Evolutionary conservation across 129 eudicot species (phyloP), one percentile per base, ranked within the genome.

Genomic region (Pulicaria dysenterica): DNA sequence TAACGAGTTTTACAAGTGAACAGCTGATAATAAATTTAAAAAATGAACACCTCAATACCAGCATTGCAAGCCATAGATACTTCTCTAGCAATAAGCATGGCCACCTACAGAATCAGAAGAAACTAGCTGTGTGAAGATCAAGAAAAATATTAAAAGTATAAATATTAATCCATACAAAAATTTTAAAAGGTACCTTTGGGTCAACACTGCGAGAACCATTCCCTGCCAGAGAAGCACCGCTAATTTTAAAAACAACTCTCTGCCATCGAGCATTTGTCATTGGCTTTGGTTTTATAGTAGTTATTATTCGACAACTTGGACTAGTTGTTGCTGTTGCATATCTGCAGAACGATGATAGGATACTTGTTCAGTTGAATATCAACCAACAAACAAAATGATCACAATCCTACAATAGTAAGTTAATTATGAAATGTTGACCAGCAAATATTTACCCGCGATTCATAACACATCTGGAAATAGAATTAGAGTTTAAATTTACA

Each of bases 221-320:
- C 56, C 96, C 96, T 72, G 87, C 86, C 64, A 94, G 76, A 60
- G 99, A 87, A 84, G 96, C 86, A 56, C 99, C 99, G 37, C 99
- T 94, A 55, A 94, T 90, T 77, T 94, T 94, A 47, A 94, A 86
- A 59, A 94, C 96, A 43, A 94, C 99, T 80, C 99, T 90, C 53
- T 88, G 81, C 99, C 99, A 94, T 77, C 91, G 88, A 39, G 89
- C 81, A 56, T 70, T 90, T 45, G 86, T 67, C 13, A 88, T 46
- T 64, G 96, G 77, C 69, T 90, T 94, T 24, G 82, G 65, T 75
- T 94, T 94, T 41, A 79, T 38, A 43, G 11, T 71, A 62, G 64
- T 85, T 48, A 84, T 85, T 48, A 84, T 67, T 67, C 78, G 93
- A 40, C 86, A 86, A 77, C 73, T 74, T 11, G 92, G 88, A 75